These are phyloP conservation scores for Cydonia oblonga DNA, from an alignment of 331 rosid genomes.

Conservation along the genomic window DNA sequence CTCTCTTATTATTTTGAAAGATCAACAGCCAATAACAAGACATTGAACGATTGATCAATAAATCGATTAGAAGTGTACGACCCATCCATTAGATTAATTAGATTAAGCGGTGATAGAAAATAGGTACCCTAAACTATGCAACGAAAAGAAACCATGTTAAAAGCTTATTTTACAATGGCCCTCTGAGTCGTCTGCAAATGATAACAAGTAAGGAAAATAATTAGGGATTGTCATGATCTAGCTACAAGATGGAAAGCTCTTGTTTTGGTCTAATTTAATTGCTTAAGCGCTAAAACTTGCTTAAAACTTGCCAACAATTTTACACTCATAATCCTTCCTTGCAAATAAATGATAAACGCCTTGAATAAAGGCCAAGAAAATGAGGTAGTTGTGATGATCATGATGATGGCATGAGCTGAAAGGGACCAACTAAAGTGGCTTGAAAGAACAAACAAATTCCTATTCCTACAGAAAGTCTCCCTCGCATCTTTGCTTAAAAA, in stretches of 20 bases:
- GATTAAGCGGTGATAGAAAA: background rate
- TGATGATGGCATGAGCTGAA: constrained; percentile 20
- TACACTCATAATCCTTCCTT: no score
- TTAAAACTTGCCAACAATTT: constrained; percentile 6
- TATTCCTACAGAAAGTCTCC: background rate
- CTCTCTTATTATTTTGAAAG: background rate
- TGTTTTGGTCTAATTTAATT: constrained; percentile 32
- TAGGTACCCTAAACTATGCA: background rate
- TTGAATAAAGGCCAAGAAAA: background rate
- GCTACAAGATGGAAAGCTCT: constrained; percentile 30
- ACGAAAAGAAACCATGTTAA: no score
- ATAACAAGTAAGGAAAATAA: background rate
- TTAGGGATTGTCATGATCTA: constrained; percentile 20
- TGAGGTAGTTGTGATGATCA: constrained; percentile 8
- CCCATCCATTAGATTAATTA: no score
- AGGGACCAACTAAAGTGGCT: constrained; percentile 54
- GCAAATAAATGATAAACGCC: no score
- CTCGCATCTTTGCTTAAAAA: background rate
- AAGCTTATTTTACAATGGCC: no score
- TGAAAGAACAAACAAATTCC: constrained; percentile 39
- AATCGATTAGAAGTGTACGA: background rate
- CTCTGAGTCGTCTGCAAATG: background rate
- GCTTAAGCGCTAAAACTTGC: constrained; percentile 75
- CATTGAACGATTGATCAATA: background rate
- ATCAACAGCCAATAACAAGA: background rate